These are phyloP conservation scores for Zygosaccharomyces bailii DNA, from an alignment of 805 yeast species.

Conservation along the genomic window DNA sequence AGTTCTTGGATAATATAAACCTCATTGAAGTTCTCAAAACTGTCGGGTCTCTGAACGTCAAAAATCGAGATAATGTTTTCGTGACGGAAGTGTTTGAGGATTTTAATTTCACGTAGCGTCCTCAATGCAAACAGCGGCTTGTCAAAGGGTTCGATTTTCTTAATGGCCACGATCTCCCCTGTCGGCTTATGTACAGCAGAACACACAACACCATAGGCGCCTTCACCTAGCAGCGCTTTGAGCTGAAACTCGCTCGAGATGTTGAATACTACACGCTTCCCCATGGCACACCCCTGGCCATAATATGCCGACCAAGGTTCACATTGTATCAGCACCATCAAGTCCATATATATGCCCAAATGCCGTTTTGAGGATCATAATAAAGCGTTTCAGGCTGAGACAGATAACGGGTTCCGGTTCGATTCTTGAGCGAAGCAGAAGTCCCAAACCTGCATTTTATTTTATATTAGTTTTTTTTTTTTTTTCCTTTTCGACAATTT, in stretches of 20 bases:
- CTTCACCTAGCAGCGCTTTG: slow-evolving; percentile 84
- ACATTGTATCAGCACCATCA: neutral
- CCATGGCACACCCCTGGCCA: slow-evolving; percentile 31
- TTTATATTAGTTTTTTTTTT: neutral
- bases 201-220: slow-evolving; percentile 94
- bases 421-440: slow-evolving; percentile 1
- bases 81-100: slow-evolving; percentile 85
- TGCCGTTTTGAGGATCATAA: slow-evolving; percentile 7
- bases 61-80: slow-evolving; percentile 88
- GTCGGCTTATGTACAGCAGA: slow-evolving; percentile 85
- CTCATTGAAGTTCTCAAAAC: slow-evolving; percentile 73
- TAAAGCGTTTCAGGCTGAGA: slow-evolving; percentile 6
- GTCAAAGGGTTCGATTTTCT: slow-evolving; percentile 90
- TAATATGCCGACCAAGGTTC: neutral
- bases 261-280: slow-evolving; percentile 60
- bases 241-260: slow-evolving; percentile 86
- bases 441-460: too few species aligned
- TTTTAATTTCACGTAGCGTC: slow-evolving; percentile 83
- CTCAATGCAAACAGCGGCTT: slow-evolving; percentile 84
- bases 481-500: neutral
- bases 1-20: slow-evolving; percentile 85
- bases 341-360: neutral
- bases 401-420: neutral
- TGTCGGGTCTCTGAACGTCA: slow-evolving; percentile 82
- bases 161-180: slow-evolving; percentile 88